Evolutionary conservation across 2,329 filamentous ascomycete genomes (phyloP).

Genomic region (Neofusicoccum laricinum): DNA sequence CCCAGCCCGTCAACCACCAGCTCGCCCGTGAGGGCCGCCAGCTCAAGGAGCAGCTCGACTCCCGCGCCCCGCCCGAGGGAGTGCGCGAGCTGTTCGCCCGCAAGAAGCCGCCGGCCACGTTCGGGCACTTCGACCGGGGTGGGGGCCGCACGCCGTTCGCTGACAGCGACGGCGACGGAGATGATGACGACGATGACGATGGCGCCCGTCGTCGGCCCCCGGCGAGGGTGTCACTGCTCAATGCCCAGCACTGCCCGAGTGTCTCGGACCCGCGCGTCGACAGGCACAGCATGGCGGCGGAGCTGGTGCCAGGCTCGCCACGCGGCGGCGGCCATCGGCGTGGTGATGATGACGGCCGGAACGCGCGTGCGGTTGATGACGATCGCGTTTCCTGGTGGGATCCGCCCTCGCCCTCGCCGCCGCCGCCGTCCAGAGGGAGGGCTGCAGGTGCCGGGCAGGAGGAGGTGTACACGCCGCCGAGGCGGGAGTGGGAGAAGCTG

Average conservation of each 20-base stretch:
- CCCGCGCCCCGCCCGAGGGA: not conserved
- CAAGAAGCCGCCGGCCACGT: not conserved
- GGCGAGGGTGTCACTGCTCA: not conserved
- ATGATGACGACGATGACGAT: not conserved
- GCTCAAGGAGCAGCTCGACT: not conserved
- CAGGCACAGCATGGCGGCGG: not conserved
- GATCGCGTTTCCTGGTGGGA: slow-evolving; percentile 4
- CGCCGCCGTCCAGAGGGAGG: not conserved
- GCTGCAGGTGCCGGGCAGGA: too few species aligned
- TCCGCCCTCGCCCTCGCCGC: not conserved
- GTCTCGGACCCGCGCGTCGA: not conserved
- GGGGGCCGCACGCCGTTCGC: not conserved
- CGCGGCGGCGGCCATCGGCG: not conserved
- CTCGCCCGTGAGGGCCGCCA: not conserved
- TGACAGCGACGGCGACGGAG: not conserved
- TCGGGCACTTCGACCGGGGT: not conserved
- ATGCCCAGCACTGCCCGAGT: not conserved
- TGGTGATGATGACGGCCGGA: not conserved
- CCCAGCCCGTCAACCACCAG: not conserved
- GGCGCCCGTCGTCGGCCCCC: not conserved
- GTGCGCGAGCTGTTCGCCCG: not conserved
- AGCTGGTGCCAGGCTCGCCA: not conserved
- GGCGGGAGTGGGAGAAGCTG: not conserved
- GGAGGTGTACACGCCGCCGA: not conserved
- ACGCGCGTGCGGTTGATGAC: not conserved